These are phyloP conservation scores for Psilocybe sp. DNA, from an alignment of 768 basidiomycete species.

Conservation along the genomic window DNA sequence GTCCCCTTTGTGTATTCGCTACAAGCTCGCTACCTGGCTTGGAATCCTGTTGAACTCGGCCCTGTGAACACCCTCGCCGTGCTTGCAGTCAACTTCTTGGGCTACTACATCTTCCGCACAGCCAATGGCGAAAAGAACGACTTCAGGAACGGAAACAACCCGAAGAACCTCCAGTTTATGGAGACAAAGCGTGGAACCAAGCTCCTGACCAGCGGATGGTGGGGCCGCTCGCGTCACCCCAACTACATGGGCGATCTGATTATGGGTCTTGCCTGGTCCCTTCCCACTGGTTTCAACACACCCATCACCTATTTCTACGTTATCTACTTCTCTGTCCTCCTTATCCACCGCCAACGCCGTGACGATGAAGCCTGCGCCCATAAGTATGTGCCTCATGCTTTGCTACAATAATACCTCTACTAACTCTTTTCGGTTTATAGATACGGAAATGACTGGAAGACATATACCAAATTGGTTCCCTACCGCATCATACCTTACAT, in stretches of 20 bases:
- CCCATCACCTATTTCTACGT: constrained; percentile 97
- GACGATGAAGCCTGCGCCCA: constrained; percentile 90
- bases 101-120: constrained; percentile 88
- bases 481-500: constrained; percentile 85
- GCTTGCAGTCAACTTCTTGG: constrained; percentile 60
- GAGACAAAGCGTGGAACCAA: constrained; percentile 85
- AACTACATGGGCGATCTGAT: constrained; percentile 90
- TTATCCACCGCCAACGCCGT: constrained; percentile 85
- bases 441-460: constrained; percentile 93
- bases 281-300: constrained; percentile 88
- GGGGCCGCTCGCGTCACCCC: constrained; percentile 92
- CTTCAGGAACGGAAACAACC: constrained; percentile 90
- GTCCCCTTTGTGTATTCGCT: constrained; percentile 93
- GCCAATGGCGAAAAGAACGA: constrained; percentile 95
- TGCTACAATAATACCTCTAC: background rate
- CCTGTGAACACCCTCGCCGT: constrained; percentile 53
- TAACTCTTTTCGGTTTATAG: constrained; percentile 34
- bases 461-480: constrained; percentile 83
- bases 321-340: constrained; percentile 81
- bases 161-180: constrained; percentile 82
- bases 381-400: constrained; percentile 54
- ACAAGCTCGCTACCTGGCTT: constrained; percentile 94
- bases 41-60: constrained; percentile 79
- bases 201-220: constrained; percentile 94
- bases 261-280: constrained; percentile 91